phyloP scores from a whole-genome alignment of 345 rosid species.

The Conringia planisiliqua region DNA sequence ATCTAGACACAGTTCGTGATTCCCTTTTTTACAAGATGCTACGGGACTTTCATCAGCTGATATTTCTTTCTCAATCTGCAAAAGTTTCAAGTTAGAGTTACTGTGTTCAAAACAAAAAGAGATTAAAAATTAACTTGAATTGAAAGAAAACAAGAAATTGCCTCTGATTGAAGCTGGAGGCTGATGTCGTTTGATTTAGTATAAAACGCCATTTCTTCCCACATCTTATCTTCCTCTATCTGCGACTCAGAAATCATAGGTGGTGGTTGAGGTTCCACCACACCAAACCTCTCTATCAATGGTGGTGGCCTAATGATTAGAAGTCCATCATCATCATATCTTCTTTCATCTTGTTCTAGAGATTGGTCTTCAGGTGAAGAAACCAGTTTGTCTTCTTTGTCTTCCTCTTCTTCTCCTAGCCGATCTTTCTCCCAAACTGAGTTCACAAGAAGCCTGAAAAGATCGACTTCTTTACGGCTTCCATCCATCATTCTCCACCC shows the following conservation, averaged over 20 bases:
- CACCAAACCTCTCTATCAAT: constrained; percentile 8
- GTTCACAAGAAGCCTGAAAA: constrained; percentile 33
- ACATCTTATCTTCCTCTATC: neutral
- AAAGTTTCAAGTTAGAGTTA: neutral
- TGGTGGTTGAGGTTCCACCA: constrained; percentile 18
- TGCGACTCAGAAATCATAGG: neutral
- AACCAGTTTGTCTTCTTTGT: neutral
- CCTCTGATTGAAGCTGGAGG: neutral
- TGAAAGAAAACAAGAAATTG: constrained; percentile 9
- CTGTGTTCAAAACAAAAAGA: neutral
- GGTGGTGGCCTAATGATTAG: constrained; percentile 27
- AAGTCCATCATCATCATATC: constrained; percentile 19
- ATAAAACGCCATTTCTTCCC: constrained; percentile 12
- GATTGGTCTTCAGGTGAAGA: constrained; percentile 23
- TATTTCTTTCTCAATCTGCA: constrained; percentile 21
- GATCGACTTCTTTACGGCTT: constrained; percentile 23
- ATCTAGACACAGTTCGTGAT: constrained; percentile 39
- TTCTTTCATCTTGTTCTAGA: constrained; percentile 12
- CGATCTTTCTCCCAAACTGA: constrained; percentile 27
- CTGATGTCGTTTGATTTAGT: neutral
- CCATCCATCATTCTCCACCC: constrained; percentile 19
- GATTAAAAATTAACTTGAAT: neutral
- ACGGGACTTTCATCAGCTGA: constrained; percentile 12
- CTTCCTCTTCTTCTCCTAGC: constrained; percentile 7
- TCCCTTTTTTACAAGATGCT: constrained; percentile 32